Base-by-base conservation (phyloP, 2,329 filamentous ascomycete species). In the Berkeleyomyces basicola region DNA sequence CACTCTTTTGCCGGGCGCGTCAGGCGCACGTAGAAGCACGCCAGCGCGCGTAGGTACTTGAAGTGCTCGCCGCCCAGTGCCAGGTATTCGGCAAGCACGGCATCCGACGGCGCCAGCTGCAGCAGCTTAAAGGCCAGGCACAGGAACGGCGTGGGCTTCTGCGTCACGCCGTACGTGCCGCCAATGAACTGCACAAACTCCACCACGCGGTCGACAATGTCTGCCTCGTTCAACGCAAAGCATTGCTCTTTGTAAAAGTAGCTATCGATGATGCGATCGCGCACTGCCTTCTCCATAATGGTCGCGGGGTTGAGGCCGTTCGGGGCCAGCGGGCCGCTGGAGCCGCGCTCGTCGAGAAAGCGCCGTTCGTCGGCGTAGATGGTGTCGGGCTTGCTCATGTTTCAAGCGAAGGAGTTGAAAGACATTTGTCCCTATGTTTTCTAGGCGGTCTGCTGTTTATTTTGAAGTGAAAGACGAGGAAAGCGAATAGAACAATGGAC, bases 211-310 rank as follows among this genome's bases (percentile, higher is more conserved):
- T 96, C 89, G 69, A 96, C 86, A 4, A 99, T 78, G 73, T 85
- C 82, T 61, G 83, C 82, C 71, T 86, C 84, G 76, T 97, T 99
- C 67, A 99, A 80, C 49, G 88, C 93, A 74, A 97, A 99, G 73
- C 93, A 96, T 76, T 96, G 91, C 75, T 97, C 93, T 74, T 96
- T 96, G 87, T 90, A 99, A 77, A 96, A 99, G 76, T 96, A 95
- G 61, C 85, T 89, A 71, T 96, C 90, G 68, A 91, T 84, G 73
- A 99, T 96, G 71, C 93, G 90, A 75, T 99, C 93, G 71, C 88
- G 88, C 67, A 96, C 90, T 47, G 90, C 87, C 73, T 95, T 96
- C 74, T 97, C 92, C 80, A 97, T 88, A 65, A 97, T 88, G 3
- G 88, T 91, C n/a, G 90, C 88, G 0, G 92, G 92, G 75, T 96